Percentiles rank a stretch among this genome's conserved stretches.
These are phyloP conservation scores for Geranomyces variabilis DNA, from an alignment of 192 early-diverging fungal species.

Conservation along the genomic window DNA sequence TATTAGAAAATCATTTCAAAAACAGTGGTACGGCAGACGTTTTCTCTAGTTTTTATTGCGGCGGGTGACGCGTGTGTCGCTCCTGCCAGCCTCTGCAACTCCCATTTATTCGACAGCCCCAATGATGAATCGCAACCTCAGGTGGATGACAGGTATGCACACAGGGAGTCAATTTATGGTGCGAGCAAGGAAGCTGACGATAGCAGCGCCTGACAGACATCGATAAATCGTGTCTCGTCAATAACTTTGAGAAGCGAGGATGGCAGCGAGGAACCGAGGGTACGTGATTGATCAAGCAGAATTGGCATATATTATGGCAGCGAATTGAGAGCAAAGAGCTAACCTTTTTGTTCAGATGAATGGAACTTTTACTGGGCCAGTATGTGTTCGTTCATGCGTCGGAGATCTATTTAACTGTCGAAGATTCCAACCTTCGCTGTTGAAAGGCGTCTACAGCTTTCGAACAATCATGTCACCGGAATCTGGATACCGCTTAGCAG, in stretches of 20 bases:
- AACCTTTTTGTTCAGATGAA: slow-evolving; percentile 42
- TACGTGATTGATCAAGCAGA: neutral
- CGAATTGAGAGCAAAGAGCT: neutral
- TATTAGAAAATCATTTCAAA: too few species aligned
- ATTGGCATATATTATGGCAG: too few species aligned
- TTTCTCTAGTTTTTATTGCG: too few species aligned
- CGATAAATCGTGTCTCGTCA: slow-evolving; percentile 56
- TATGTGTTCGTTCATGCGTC: slow-evolving; percentile 13
- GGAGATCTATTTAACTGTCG: too few species aligned
- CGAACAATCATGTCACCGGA: slow-evolving; percentile 58
- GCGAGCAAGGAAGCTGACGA: too few species aligned
- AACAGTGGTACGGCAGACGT: too few species aligned
- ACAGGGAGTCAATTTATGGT: too few species aligned
- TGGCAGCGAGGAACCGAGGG: slow-evolving; percentile 58
- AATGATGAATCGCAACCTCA: slow-evolving; percentile 2
- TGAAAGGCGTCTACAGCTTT: slow-evolving; percentile 51
- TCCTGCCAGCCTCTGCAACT: too few species aligned
- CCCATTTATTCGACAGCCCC: too few species aligned
- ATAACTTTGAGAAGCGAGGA: slow-evolving; percentile 60
- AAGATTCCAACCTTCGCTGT: too few species aligned
- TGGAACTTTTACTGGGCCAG: slow-evolving; percentile 68
- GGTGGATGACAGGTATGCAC: slow-evolving; percentile 16
- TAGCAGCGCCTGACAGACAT: slow-evolving; percentile 55
- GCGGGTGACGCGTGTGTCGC: too few species aligned
- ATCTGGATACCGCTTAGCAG: slow-evolving; percentile 54